phyloP scores from a whole-genome alignment of 306 rosid species.

The Crataegus laevigata region DNA sequence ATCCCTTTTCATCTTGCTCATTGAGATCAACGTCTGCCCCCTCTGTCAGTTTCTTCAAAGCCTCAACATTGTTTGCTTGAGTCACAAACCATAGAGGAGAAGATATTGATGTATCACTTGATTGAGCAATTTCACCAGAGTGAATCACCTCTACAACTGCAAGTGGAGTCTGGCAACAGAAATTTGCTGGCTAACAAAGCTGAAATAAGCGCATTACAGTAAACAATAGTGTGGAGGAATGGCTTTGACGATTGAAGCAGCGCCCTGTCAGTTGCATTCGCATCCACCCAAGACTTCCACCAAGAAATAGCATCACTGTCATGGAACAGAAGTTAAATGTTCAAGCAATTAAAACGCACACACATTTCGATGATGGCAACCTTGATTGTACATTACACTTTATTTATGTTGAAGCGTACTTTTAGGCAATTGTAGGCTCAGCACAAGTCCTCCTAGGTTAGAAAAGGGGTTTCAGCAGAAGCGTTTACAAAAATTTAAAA shows the following conservation, averaged over 20 bases:
- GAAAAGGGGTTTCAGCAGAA: too few species aligned
- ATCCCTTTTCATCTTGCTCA: constrained; percentile 50
- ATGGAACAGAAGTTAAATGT: not conserved
- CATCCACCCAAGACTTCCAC: constrained; percentile 51
- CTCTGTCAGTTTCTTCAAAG: constrained; percentile 42
- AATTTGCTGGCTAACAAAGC: constrained; percentile 57
- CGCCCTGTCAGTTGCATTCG: constrained; percentile 36
- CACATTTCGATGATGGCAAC: not conserved
- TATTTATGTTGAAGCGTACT: not conserved
- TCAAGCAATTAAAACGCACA: not conserved
- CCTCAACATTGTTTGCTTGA: constrained; percentile 29
- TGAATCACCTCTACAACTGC: constrained; percentile 36
- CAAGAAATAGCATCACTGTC: constrained; percentile 4
- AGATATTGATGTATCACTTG: constrained; percentile 33
- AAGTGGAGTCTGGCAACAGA: constrained; percentile 42
- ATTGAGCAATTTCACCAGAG: constrained; percentile 25
- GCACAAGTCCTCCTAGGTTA: too few species aligned
- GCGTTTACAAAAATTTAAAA: too few species aligned
- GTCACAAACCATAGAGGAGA: constrained; percentile 39
- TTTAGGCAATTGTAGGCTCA: not conserved
- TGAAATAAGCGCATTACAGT: constrained; percentile 53
- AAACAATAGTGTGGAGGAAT: constrained; percentile 44
- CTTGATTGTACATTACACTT: not conserved
- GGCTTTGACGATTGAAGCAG: constrained; percentile 63
- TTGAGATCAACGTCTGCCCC: constrained; percentile 19